phyloP scores from a whole-genome alignment of 176 grass and related monocot genomes.

The Triticum turgidum region DNA sequence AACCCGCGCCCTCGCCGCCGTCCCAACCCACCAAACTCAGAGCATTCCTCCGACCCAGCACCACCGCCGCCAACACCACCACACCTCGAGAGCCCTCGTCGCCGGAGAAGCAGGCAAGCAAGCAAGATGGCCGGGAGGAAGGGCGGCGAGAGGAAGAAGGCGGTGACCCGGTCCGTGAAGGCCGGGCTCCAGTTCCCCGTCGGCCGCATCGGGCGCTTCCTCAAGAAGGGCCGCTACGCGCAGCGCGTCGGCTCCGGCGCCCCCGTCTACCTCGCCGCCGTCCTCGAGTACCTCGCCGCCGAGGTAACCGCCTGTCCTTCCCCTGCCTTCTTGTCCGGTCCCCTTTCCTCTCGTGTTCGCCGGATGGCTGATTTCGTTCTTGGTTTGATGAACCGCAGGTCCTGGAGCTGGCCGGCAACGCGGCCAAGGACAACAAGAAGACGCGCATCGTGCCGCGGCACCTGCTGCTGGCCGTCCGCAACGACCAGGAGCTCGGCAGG shows the following conservation, averaged over 20 bases:
- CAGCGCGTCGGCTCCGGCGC: slow-evolving; percentile 42
- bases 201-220: slow-evolving; percentile 66
- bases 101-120: no score
- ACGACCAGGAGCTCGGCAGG: slow-evolving; percentile 77
- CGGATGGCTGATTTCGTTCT: no score
- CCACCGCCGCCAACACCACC: no score
- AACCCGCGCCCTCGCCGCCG: background rate
- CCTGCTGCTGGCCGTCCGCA: slow-evolving; percentile 88
- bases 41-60: background rate
- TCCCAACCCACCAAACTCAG: background rate
- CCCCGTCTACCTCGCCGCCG: slow-evolving; percentile 38
- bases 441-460: slow-evolving; percentile 84
- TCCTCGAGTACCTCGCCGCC: slow-evolving; percentile 45
- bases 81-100: no score
- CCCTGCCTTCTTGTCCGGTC: no score
- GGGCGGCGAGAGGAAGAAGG: background rate
- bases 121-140: slow-evolving; percentile 11
- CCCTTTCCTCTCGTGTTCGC: no score
- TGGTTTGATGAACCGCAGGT: slow-evolving; percentile 35
- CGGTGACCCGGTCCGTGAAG: slow-evolving; percentile 25
- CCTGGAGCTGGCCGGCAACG: slow-evolving; percentile 87
- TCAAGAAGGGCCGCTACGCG: slow-evolving; percentile 59
- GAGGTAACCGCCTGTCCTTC: background rate
- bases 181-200: slow-evolving; percentile 78
- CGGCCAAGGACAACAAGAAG: slow-evolving; percentile 95